phyloP scores from a whole-genome alignment of 495 filamentous ascomycete species.

The Lasiosphaeriaceae sp. region DNA sequence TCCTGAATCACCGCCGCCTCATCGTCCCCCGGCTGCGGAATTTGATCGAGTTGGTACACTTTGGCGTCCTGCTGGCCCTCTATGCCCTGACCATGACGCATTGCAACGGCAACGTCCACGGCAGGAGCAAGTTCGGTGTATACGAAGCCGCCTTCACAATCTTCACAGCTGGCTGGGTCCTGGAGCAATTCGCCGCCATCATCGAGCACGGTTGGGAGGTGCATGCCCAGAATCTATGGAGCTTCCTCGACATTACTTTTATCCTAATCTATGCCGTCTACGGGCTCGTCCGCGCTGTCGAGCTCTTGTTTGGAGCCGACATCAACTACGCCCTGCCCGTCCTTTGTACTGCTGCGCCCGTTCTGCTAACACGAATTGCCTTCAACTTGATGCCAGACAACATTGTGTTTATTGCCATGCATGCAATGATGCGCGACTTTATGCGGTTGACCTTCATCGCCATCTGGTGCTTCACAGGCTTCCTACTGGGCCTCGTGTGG shows the following conservation, averaged over 20 bases:
- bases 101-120: constrained; percentile 38
- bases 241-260: constrained; percentile 62
- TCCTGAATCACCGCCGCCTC: constrained; percentile 63
- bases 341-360: constrained; percentile 56
- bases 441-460: constrained; percentile 57
- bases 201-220: constrained; percentile 67
- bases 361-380: constrained; percentile 59
- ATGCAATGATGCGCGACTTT: constrained; percentile 66
- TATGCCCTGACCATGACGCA: constrained; percentile 55
- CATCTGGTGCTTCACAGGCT: constrained; percentile 62
- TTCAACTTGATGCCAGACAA: constrained; percentile 66
- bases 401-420: constrained; percentile 62
- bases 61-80: constrained; percentile 51
- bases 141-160: constrained; percentile 53
- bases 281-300: constrained; percentile 50
- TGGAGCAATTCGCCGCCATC: constrained; percentile 61
- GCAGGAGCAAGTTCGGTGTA: constrained; percentile 39
- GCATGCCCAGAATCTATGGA: constrained; percentile 65
- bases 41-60: constrained; percentile 56
- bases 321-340: constrained; percentile 53
- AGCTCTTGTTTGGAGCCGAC: constrained; percentile 32
- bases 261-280: constrained; percentile 52
- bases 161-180: constrained; percentile 56
- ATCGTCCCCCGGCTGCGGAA: constrained; percentile 59
- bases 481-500: constrained; percentile 60